Evolutionary conservation across 2,329 filamentous ascomycete genomes (phyloP), one percentile per base, ranked within the genome.

Genomic region (Fusarium dlaminii): DNA sequence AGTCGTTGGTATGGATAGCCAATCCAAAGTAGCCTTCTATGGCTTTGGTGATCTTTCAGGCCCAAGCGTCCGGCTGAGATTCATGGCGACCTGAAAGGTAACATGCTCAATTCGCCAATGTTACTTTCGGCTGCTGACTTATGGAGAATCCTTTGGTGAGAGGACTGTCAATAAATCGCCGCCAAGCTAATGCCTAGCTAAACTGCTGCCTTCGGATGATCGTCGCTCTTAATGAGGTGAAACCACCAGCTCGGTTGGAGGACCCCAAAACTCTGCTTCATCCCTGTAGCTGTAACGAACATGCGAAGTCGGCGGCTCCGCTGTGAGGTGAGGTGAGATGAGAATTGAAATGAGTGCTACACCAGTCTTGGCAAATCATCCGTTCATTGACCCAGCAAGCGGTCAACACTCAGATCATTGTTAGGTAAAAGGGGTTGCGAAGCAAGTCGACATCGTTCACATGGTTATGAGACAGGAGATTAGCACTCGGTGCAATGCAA

Each of bases 201-300:
- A 52, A 56, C 40, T 67, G 66, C 70, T 73, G 67, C 61, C 56
- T 54, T 67, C 34, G 46, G 51, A 67, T 67, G 70, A 74, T 73
- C 66, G 68, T 71, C 71, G 51, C 52, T 46, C 37, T 57, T 67
- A 45, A 59, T 55, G 40, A 66, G 55, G 62, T 74, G 70, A 73
- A 73, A 73, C 71, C 70, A 73, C 54, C 70, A 73, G 66, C 36
- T 73, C 66, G 66, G 71, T 72, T 59, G 60, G 67, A 46, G 37
- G 42, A 22, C 69, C 67, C 51, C 55, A 68, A 70, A 60, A 39
- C 46, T 39, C 27, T 54, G 45, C 46, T 59, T 37, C 30, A 68
- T 68, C 63, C 69, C 68, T 68, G 62, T 62, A 66, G 57, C 63
- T 68, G 56, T n/a, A 63, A 72, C 29, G 24, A 42, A 62, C 37